These are phyloP conservation scores for Cutaneotrichosporon sp. DNA, from an alignment of 1,284 basidiomycete genomes.

Conservation along the genomic window DNA sequence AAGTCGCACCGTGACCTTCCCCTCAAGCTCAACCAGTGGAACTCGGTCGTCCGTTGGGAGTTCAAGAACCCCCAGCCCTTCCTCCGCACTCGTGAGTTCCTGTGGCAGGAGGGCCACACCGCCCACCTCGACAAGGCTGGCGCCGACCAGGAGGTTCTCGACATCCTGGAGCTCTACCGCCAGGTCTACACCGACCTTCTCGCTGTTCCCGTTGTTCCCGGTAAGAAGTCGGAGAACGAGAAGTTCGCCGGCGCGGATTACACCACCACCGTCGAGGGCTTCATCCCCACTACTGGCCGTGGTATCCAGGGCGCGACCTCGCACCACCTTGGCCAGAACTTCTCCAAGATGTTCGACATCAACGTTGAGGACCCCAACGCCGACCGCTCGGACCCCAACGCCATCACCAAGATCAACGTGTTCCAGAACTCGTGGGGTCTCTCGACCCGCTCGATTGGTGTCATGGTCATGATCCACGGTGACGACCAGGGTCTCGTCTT, in stretches of 20 bases:
- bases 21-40: slow-evolving; percentile 98
- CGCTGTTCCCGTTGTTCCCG: slow-evolving; percentile 94
- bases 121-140: slow-evolving; percentile 85
- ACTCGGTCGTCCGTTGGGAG: slow-evolving; percentile 98
- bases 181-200: slow-evolving; percentile 96
- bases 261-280: slow-evolving; percentile 97
- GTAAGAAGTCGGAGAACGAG: slow-evolving; percentile 98
- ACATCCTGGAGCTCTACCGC: slow-evolving; percentile 94
- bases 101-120: slow-evolving; percentile 99
- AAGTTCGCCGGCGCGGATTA: slow-evolving; percentile 98
- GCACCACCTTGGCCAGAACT: slow-evolving; percentile 98
- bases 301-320: slow-evolving; percentile 98
- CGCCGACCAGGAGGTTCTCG: slow-evolving; percentile 84
- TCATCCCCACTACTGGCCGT: slow-evolving; percentile 93
- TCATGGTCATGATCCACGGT: slow-evolving; percentile 99
- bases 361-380: slow-evolving; percentile 80
- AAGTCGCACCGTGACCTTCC: slow-evolving; percentile 96
- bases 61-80: slow-evolving; percentile 99
- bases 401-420: slow-evolving; percentile 67
- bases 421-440: slow-evolving; percentile 99
- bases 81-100: slow-evolving; percentile 96
- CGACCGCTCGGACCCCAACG: slow-evolving; percentile 29
- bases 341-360: slow-evolving; percentile 98
- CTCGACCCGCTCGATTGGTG: slow-evolving; percentile 92
- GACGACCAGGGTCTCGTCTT: slow-evolving; percentile 97